Evolutionary conservation across 331 rosid species (phyloP).

Genomic region (Phaseolus coccineus): DNA sequence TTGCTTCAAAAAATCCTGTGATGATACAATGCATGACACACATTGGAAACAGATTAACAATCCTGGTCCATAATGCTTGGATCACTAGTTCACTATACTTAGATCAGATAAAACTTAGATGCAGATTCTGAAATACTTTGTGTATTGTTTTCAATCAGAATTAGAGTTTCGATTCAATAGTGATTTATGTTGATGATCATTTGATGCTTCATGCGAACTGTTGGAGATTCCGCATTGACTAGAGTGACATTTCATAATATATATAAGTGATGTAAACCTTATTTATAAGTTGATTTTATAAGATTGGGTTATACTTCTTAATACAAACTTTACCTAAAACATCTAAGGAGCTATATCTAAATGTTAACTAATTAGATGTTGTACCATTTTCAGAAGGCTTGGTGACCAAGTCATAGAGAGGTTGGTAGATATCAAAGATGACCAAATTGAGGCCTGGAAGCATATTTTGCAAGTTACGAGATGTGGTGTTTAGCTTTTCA

Average conservation of each 20-base stretch:
- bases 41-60: not conserved
- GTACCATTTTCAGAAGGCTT: conserved; percentile 70
- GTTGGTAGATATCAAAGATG: conserved; percentile 65
- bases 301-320: no score
- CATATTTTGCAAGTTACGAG: conserved; percentile 50
- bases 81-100: conserved; percentile 1
- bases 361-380: not conserved
- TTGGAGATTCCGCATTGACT: no score
- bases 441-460: conserved; percentile 67
- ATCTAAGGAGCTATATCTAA: not conserved
- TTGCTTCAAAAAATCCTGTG: conserved; percentile 68
- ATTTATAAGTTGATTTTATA: no score
- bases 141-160: not conserved
- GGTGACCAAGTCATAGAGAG: conserved; percentile 59
- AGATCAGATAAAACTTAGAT: not conserved
- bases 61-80: not conserved
- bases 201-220: not conserved
- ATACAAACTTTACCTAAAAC: not conserved
- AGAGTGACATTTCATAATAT: no score
- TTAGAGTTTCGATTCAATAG: not conserved
- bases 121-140: not conserved
- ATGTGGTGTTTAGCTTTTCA: conserved; percentile 60
- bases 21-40: conserved; percentile 1
- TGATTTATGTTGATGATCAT: no score
- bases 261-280: no score